Percentiles rank a stretch among this genome's conserved stretches.
Conservation (phyloP, 2,329 filamentous ascomycete genomes). For the Xylariaceae sp. region DNA sequence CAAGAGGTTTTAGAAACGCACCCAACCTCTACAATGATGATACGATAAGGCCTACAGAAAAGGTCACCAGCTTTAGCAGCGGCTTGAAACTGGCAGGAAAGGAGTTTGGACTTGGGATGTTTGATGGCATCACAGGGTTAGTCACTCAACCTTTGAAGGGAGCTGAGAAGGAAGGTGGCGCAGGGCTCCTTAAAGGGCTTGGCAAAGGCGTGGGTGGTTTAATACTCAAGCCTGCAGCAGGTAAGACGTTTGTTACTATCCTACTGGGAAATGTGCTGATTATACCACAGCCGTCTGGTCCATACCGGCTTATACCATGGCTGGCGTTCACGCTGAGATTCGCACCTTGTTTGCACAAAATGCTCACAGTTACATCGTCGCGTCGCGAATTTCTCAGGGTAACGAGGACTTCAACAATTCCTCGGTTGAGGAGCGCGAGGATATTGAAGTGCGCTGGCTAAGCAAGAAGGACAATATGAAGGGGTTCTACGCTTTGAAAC, state of each 20-base stretch:
- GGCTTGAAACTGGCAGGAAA: conserved; percentile 80
- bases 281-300: conserved; percentile 62
- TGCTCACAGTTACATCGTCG: conserved; percentile 79
- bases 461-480: conserved; percentile 64
- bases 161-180: conserved; percentile 65
- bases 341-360: conserved; percentile 72
- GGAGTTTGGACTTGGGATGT: conserved; percentile 78
- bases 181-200: conserved; percentile 77
- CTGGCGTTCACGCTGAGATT: conserved; percentile 80
- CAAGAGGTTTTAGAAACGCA: conserved; percentile 87
- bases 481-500: conserved; percentile 61
- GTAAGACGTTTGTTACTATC: conserved; percentile 48
- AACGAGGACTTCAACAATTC: conserved; percentile 66
- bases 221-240: conserved; percentile 81
- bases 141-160: conserved; percentile 78
- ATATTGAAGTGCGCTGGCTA: conserved; percentile 72
- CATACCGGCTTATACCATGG: conserved; percentile 80
- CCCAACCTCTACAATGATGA: conserved; percentile 86
- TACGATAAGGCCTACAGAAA: conserved; percentile 77
- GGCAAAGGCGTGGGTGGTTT: conserved; percentile 84
- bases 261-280: conserved; percentile 18
- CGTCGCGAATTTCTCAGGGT: conserved; percentile 77
- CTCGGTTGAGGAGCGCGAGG: conserved; percentile 63
- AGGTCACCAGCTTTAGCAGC: conserved; percentile 77
- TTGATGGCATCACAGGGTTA: conserved; percentile 80